Evolutionary conservation across 305 asterid genomes (phyloP), one percentile per base, ranked within the genome.

Genomic region (Fraxinus sp.): DNA sequence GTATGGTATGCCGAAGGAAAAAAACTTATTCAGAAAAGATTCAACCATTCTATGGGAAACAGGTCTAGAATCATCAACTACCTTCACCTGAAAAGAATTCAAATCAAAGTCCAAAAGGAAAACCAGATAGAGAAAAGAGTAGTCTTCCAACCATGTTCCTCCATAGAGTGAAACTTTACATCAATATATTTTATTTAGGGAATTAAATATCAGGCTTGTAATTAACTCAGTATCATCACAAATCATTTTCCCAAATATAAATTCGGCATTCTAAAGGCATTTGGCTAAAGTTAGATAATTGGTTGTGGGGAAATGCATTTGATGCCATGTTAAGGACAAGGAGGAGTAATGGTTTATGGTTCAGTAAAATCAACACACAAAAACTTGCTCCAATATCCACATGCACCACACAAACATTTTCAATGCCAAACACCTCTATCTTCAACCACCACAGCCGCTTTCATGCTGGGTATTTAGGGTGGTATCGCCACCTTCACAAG

Each of bases 1-100:
- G 84, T 93, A 93, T 35, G 99, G 98, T 94, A 94, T n/a, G 98
- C 99, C 0, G 99, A 93, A 39, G 98, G n/a, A 98, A 62, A 96
- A 94, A 85, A 96, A 96, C 77, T 92, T 91, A 81, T 92, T 93
- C 75, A 88, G 88, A 87, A 96, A 94, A 55, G 98, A 90, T 77
- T 93, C 98, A 49, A 81, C 88, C 62, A 93, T 43, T 86, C 87
- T 91, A 20, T 87, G 93, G 13, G 91, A 86, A 75, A 91, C 87
- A 57, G 97, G 93, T 87, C 98, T 90, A 3, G 95, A 81, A 80
- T 96, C 99, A 86, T 91, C 94, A 46, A 94, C 86, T 36, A 92
- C 68, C 89, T 84, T 93, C 84, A 94, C 90, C 98, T 96, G 93
- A 83, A 83, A 43, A 77, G 79, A 78, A 46, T 82, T 46, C 37